Conservation (phyloP, 139 green algal species). For the Tetraselmis striata region DNA sequence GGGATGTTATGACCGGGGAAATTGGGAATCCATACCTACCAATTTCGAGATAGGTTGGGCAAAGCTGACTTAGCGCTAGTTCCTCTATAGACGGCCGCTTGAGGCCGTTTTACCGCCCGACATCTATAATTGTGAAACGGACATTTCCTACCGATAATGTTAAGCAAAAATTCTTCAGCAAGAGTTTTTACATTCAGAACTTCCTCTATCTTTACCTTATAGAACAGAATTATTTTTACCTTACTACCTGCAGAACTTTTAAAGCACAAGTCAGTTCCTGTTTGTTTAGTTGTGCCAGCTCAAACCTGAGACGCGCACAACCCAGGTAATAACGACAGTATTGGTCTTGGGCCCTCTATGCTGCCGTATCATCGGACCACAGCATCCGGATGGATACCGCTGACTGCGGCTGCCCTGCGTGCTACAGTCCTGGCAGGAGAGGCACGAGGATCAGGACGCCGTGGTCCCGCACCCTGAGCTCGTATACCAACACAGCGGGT, state of each 20-base stretch:
- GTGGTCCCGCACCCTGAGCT: background rate
- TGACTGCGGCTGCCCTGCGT: too few relatives aligned
- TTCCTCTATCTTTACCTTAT: background rate
- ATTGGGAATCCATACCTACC: too few relatives aligned
- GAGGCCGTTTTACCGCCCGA: too few relatives aligned
- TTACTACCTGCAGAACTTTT: too few relatives aligned
- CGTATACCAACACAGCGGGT: background rate
- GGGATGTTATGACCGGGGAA: too few relatives aligned
- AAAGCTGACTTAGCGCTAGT: too few relatives aligned
- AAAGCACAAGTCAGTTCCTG: background rate
- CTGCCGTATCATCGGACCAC: background rate
- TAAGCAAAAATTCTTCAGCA: too few relatives aligned
- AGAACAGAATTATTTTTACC: background rate
- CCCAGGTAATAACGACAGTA: background rate
- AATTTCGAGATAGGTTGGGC: too few relatives aligned
- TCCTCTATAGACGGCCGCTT: too few relatives aligned
- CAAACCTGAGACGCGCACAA: background rate
- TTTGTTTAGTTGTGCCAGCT: background rate
- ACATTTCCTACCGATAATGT: too few relatives aligned
- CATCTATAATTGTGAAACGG: background rate
- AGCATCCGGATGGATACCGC: background rate
- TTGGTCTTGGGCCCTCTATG: background rate
- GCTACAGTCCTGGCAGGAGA: background rate
- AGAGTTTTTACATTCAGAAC: background rate
- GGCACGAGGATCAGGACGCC: background rate